Evolutionary conservation across 306 rosid species (phyloP).

Genomic region (Vigna unguiculata): DNA sequence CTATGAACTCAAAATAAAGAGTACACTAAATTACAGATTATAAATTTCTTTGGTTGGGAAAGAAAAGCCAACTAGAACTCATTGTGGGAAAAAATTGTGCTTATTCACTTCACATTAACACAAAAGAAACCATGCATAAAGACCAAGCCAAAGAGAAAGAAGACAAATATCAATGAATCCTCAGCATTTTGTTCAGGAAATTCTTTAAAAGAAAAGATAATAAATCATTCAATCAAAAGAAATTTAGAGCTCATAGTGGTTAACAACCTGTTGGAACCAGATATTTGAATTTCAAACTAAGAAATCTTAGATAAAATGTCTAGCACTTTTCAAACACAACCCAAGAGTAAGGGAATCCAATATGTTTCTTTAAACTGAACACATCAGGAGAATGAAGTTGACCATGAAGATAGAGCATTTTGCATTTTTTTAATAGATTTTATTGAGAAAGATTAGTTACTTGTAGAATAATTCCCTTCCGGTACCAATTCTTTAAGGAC

Average conservation of each 20-base stretch:
- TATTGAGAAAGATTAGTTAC: constrained; percentile 56
- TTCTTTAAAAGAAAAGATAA: constrained; percentile 24
- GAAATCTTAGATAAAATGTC: constrained; percentile 26
- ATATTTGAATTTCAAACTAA: constrained; percentile 29
- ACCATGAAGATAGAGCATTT: constrained; percentile 26
- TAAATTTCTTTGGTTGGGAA: too few species aligned
- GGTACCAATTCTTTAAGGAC: constrained; percentile 38
- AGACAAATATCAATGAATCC: constrained; percentile 23
- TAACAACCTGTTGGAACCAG: neutral
- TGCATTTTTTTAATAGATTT: constrained; percentile 18
- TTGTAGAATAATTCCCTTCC: constrained; percentile 69
- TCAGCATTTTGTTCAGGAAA: constrained; percentile 10
- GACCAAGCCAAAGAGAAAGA: constrained; percentile 3
- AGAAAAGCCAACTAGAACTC: too few species aligned
- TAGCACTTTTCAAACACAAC: constrained; percentile 23
- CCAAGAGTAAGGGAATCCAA: constrained; percentile 33
- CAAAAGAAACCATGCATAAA: neutral
- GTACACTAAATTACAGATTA: too few species aligned
- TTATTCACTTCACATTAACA: constrained; percentile 10
- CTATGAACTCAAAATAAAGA: too few species aligned
- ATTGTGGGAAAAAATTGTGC: constrained; percentile 25
- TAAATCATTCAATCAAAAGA: constrained; percentile 8
- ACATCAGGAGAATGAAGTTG: constrained; percentile 29
- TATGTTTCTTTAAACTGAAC: constrained; percentile 16
- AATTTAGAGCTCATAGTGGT: neutral